Evolutionary conservation across 2,329 filamentous ascomycete genomes (phyloP).

Genomic region (Exserohilum rostratum): DNA sequence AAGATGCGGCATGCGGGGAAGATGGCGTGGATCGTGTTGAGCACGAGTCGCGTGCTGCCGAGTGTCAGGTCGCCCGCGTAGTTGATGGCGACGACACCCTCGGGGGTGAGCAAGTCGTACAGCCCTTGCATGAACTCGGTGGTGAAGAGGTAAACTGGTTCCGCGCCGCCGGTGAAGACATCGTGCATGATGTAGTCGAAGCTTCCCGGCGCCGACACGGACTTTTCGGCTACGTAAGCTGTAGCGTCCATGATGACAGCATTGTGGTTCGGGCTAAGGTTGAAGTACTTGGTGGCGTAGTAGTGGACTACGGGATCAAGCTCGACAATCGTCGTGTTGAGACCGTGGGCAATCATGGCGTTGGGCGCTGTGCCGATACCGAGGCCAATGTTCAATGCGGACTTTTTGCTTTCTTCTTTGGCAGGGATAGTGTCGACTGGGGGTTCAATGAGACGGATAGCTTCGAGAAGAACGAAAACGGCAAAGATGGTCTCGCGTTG

Average conservation of each 20-base stretch:
- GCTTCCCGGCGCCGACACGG: constrained; percentile 50
- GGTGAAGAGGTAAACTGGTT: constrained; percentile 88
- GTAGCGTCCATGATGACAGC: constrained; percentile 84
- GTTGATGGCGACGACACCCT: constrained; percentile 91
- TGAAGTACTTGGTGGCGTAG: constrained; percentile 83
- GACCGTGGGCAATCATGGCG: constrained; percentile 83
- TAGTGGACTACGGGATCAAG: constrained; percentile 89
- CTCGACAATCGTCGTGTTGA: constrained; percentile 92
- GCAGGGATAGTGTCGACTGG: constrained; percentile 11
- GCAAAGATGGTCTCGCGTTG: constrained; percentile 89
- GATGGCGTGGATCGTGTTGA: constrained; percentile 79
- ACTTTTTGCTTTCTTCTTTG: constrained; percentile 69
- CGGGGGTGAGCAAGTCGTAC: constrained; percentile 70
- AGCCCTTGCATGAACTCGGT: constrained; percentile 79
- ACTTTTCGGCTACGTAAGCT: constrained; percentile 64
- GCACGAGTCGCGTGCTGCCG: constrained; percentile 75
- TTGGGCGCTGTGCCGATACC: constrained; percentile 91
- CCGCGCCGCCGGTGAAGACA: constrained; percentile 95
- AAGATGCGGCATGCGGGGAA: constrained; percentile 93
- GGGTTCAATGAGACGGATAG: constrained; percentile 76
- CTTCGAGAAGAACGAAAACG: constrained; percentile 95
- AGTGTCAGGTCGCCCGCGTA: constrained; percentile 88
- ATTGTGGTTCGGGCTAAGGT: constrained; percentile 75
- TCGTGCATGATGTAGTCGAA: constrained; percentile 98
- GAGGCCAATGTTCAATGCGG: constrained; percentile 85